Conservation (phyloP, 169 alveolate species). For the Sarcocystis neurona region DNA sequence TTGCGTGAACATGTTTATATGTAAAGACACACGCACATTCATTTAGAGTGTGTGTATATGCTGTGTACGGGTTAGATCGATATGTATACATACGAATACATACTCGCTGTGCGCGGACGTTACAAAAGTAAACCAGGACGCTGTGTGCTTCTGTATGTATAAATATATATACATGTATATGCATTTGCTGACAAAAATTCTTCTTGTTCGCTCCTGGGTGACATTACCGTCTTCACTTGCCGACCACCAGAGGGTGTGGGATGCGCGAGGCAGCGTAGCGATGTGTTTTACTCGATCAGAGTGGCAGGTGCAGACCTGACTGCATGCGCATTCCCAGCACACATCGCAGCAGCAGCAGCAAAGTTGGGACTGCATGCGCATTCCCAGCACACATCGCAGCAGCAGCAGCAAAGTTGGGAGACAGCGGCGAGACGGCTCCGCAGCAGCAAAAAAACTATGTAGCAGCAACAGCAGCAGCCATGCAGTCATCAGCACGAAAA, state of each 20-base stretch:
- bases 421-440: neutral
- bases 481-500: neutral
- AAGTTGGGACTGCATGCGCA: too few relatives aligned
- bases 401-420: neutral
- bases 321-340: neutral
- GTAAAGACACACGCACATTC: too few relatives aligned
- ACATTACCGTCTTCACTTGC: constrained; percentile 69
- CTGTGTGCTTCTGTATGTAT: too few relatives aligned
- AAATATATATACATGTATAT: too few relatives aligned
- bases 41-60: too few relatives aligned
- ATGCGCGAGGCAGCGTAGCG: constrained; percentile 67
- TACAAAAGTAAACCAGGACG: too few relatives aligned
- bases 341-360: neutral
- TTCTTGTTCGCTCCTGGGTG: neutral
- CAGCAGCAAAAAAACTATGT: neutral
- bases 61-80: too few relatives aligned
- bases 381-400: too few relatives aligned
- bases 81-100: too few relatives aligned
- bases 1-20: too few relatives aligned
- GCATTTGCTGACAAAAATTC: too few relatives aligned
- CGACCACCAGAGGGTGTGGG: constrained; percentile 62
- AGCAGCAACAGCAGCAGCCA: neutral
- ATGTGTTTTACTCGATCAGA: constrained; percentile 57
- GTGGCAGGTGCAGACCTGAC: constrained; percentile 61
- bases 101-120: too few relatives aligned